Base-by-base conservation (phyloP, 2,329 filamentous ascomycete species). In the Mycocentrospora acerina region DNA sequence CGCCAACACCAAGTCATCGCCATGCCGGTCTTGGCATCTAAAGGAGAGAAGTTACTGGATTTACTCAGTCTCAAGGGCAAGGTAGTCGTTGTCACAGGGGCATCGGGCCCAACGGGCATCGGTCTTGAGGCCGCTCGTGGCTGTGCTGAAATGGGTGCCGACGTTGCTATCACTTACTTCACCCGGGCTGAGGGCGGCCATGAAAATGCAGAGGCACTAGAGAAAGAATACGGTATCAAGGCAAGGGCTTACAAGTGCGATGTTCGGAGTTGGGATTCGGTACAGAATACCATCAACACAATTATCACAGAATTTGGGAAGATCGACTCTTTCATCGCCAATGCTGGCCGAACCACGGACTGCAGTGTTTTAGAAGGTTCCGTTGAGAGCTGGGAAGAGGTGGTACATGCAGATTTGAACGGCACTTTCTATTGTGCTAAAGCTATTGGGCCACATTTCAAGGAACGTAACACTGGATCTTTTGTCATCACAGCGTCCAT, bases 381-480 rank as follows among this genome's bases (percentile, higher is more conserved):
- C 16, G 81, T 86, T 15, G 76, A 84, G 60, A 86, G 88, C 62
- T 81, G 82, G 62, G 82, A 90, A 63, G 79, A 82, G 67, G 88
- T 95, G 74, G 77, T 95, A 67, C 80, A 86, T 56, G 84, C 91
- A 59, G 94, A 96, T 69, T 77, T 95, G 54, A 93, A 82, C n/a
- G 90, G 90, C 9, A 85, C 85, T 26, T 89, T 86, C 69, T 91
- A 87, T 75, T 94, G 88, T 48, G 88, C 89, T 17, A 88, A 91
- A 73, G 88, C 88, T 13, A 87, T 88, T n/a, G 90, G 90, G 22
- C 78, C 83, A 38, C 85, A 93, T 70, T 85, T 84, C 77, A 81
- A 81, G 68, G 71, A 83, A 69, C 76, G 78, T 45, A 79, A 80
- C 53, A 81, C 72, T 31, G 82, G 82, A 33, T 80, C 75, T 45